A percentile compares a stretch with the other conserved stretches of the same genome.
Conservation (phyloP, 2,329 filamentous ascomycete genomes). For the Talaromyces islandicus region DNA sequence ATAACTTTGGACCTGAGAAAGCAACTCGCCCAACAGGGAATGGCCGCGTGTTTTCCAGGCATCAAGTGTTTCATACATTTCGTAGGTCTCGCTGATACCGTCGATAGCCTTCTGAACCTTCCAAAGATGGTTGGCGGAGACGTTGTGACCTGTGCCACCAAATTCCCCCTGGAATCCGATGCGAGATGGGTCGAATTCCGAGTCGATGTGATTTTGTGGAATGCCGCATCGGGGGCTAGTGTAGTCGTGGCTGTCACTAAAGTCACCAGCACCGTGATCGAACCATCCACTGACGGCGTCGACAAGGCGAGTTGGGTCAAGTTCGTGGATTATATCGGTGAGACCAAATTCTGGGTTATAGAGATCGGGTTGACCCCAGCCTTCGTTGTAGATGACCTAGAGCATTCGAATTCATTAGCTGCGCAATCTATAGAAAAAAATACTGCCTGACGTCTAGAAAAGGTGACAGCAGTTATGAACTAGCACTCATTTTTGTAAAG, state of each 20-base stretch:
- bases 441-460: neutral
- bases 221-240: slow-evolving; percentile 65
- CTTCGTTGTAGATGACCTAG: slow-evolving; percentile 64
- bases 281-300: slow-evolving; percentile 60
- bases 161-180: slow-evolving; percentile 69
- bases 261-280: slow-evolving; percentile 64
- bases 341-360: slow-evolving; percentile 52
- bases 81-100: slow-evolving; percentile 61
- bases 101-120: slow-evolving; percentile 55
- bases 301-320: slow-evolving; percentile 61
- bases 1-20: slow-evolving; percentile 47
- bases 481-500: too few relatives aligned
- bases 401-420: neutral
- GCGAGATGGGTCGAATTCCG: slow-evolving; percentile 50
- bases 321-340: slow-evolving; percentile 47
- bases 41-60: slow-evolving; percentile 63
- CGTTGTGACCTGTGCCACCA: slow-evolving; percentile 62
- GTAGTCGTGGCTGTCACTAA: slow-evolving; percentile 65
- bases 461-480: too few relatives aligned
- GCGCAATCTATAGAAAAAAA: neutral
- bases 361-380: slow-evolving; percentile 57
- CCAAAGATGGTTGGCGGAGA: slow-evolving; percentile 51
- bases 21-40: slow-evolving; percentile 42
- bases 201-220: slow-evolving; percentile 57
- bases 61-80: slow-evolving; percentile 53